phyloP scores from a whole-genome alignment of 331 rosid genomes.

The Acacia concinna region DNA sequence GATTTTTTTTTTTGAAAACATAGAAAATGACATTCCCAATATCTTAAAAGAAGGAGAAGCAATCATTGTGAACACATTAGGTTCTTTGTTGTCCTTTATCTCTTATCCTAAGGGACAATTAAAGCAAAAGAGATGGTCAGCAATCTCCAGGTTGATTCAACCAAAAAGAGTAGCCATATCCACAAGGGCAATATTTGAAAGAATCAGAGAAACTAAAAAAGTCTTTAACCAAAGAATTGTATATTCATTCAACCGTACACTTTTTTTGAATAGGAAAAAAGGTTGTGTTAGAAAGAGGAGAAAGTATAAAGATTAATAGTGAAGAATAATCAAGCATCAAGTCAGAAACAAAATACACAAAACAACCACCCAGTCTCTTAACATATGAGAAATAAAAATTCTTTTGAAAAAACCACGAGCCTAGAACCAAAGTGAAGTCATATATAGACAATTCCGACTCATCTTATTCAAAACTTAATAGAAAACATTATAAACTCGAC shows the following conservation, averaged over 20 bases:
- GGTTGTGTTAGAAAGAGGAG: background rate
- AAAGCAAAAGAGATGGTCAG: no score
- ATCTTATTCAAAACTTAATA: background rate
- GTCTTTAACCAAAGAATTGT: constrained; percentile 3
- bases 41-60: constrained; percentile 39
- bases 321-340: background rate
- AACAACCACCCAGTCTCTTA: background rate
- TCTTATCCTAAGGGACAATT: no score
- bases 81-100: constrained; percentile 40
- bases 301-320: background rate
- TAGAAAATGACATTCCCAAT: constrained; percentile 8
- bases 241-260: constrained; percentile 29
- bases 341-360: background rate
- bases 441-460: background rate
- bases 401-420: background rate
- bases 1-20: background rate
- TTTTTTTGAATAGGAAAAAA: background rate
- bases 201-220: background rate
- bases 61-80: constrained; percentile 33
- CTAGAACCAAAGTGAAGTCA: background rate
- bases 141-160: no score
- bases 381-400: background rate
- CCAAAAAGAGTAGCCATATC: constrained; percentile 25
- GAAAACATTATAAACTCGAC: constrained; percentile 21
- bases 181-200: background rate